A percentile compares a stretch with the other conserved stretches of the same genome.
These are phyloP conservation scores for Penicillium sp. DNA, from an alignment of 2,329 filamentous ascomycete species.

Conservation along the genomic window DNA sequence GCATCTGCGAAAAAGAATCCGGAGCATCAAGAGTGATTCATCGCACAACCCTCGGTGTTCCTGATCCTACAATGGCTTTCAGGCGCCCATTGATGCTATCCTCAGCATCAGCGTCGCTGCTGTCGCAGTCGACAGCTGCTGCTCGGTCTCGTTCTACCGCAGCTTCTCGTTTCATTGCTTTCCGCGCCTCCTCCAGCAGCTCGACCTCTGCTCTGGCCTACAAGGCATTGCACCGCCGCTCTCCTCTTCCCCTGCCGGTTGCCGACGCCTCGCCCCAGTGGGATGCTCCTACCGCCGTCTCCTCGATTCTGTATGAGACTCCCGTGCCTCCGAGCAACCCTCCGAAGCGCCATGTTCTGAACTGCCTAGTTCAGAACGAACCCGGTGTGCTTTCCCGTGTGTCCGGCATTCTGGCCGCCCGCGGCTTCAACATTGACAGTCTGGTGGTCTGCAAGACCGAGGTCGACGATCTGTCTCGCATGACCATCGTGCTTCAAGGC, in stretches of 20 bases:
- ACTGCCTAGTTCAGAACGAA: constrained; percentile 98
- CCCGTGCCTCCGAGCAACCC: constrained; percentile 80
- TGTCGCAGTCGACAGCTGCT: constrained; percentile 29
- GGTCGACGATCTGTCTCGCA: constrained; percentile 92
- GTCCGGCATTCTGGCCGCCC: constrained; percentile 91
- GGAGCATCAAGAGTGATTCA: constrained; percentile 33
- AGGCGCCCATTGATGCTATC: constrained; percentile 43
- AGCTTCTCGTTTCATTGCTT: constrained; percentile 36
- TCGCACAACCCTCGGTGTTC: constrained; percentile 26
- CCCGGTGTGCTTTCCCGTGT: constrained; percentile 95
- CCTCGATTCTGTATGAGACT: constrained; percentile 98
- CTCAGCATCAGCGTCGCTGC: constrained; percentile 37
- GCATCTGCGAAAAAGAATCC: constrained; percentile 28
- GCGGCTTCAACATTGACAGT: constrained; percentile 99
- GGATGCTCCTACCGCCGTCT: constrained; percentile 87
- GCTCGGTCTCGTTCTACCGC: constrained; percentile 35
- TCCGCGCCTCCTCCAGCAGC: constrained; percentile 52
- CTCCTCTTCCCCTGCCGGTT: constrained; percentile 79
- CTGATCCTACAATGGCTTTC: constrained; percentile 42
- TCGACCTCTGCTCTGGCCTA: constrained; percentile 95
- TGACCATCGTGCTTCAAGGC: constrained; percentile 97
- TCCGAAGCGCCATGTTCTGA: constrained; percentile 92
- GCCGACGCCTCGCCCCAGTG: constrained; percentile 79
- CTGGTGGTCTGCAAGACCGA: constrained; percentile 97
- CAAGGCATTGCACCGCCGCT: constrained; percentile 92